Conservation (phyloP, 2,329 filamentous ascomycete genomes). For the Fusarium mangiferae region DNA sequence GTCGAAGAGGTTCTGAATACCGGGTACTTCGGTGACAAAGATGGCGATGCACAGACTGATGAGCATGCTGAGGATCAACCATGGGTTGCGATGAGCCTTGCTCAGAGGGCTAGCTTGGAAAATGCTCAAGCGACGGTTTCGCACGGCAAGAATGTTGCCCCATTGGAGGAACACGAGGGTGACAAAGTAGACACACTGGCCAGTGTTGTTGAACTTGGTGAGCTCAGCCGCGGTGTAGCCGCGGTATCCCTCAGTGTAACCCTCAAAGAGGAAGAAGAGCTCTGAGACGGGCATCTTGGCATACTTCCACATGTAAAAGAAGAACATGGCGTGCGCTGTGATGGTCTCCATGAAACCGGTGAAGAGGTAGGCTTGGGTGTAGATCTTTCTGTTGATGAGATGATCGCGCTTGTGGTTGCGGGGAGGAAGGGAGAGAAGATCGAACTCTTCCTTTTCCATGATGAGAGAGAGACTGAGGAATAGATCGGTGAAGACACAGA, state of each 20-base stretch:
- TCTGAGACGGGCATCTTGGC: conserved; percentile 59
- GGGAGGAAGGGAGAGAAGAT: conserved; percentile 61
- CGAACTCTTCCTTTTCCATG: conserved; percentile 66
- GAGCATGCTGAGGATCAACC: conserved; percentile 57
- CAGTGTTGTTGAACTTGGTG: conserved; percentile 58
- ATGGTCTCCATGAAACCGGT: conserved; percentile 62
- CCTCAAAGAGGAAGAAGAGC: conserved; percentile 62
- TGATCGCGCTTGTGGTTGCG: conserved; percentile 62
- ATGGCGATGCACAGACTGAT: conserved; percentile 62
- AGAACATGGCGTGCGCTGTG: conserved; percentile 63
- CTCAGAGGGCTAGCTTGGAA: conserved; percentile 62
- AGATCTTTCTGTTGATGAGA: conserved; percentile 63
- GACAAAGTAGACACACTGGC: conserved; percentile 65
- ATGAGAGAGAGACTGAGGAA: conserved; percentile 62
- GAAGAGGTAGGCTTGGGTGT: conserved; percentile 63
- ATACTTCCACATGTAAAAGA: conserved; percentile 61
- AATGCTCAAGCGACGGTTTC: conserved; percentile 63
- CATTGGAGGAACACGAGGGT: conserved; percentile 64
- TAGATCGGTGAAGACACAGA: conserved; percentile 65
- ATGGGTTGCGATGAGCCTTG: conserved; percentile 59
- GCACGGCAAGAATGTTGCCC: conserved; percentile 62
- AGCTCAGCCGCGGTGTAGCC: conserved; percentile 59
- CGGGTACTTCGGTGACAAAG: conserved; percentile 63
- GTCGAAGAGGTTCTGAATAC: conserved; percentile 59
- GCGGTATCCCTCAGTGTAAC: conserved; percentile 59